phyloP scores from a whole-genome alignment of 1,284 basidiomycete species.

The Ceratorhiza oryzae-sativae region DNA sequence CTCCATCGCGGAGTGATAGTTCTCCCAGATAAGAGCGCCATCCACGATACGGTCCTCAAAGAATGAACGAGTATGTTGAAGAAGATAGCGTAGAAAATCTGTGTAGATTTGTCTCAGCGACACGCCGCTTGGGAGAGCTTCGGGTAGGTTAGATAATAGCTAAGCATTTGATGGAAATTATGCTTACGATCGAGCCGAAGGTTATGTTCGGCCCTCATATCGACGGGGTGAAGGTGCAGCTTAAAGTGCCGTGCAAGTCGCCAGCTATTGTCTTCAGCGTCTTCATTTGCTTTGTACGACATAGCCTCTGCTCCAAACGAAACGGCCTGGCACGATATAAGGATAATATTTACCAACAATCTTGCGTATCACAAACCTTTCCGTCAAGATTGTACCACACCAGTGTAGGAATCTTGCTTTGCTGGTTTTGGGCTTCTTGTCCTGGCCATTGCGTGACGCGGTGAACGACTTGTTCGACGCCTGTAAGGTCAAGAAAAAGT shows the following conservation, averaged over 20 bases:
- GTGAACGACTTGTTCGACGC: constrained; percentile 3
- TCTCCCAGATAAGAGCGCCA: constrained; percentile 36
- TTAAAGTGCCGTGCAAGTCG: constrained; percentile 40
- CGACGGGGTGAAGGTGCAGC: constrained; percentile 38
- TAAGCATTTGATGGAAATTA: no score
- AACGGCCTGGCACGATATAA: constrained; percentile 16
- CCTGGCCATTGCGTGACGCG: constrained; percentile 41
- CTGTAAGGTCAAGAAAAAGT: background rate
- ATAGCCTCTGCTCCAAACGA: constrained; percentile 39
- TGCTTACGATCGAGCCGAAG: constrained; percentile 27
- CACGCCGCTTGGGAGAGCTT: constrained; percentile 33
- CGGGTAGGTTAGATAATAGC: background rate
- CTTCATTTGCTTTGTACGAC: background rate
- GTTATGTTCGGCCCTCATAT: constrained; percentile 32
- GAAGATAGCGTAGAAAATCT: constrained; percentile 40
- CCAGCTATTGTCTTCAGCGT: constrained; percentile 39
- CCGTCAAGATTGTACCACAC: constrained; percentile 38
- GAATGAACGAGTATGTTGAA: constrained; percentile 33
- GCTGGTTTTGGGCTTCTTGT: constrained; percentile 24
- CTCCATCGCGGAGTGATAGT: constrained; percentile 19
- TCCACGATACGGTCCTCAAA: constrained; percentile 38
- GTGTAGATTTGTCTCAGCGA: constrained; percentile 31
- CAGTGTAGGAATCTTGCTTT: constrained; percentile 40
- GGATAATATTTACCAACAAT: background rate
- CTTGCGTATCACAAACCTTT: constrained; percentile 8